Base-by-base conservation (phyloP, 768 basidiomycete genomes). In the Mycena crocata region DNA sequence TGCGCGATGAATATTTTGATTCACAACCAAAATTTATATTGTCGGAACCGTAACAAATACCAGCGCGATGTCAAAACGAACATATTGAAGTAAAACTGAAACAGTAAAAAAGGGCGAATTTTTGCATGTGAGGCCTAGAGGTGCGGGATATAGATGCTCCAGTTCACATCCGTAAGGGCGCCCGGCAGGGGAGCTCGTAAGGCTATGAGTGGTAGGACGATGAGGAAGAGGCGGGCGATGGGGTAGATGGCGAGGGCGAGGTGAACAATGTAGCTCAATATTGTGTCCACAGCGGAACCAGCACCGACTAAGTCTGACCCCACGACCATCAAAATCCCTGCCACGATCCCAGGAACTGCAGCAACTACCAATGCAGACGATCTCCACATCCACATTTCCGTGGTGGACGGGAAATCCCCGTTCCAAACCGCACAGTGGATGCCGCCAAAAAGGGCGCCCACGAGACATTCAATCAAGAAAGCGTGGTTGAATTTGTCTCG, bases 341-440 rank as follows among this genome's bases (percentile, higher is more conserved):
- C 26, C 1, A 51, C 13, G 44, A 49, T 4, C 4, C 17, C 21
- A 40, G 73, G 72, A 40, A 58, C 28, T n/a, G 62, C 50, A 6
- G 59, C 44, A 3, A 75, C 62, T 26, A 62, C 8, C 14, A 67
- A n/a, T 3, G 72, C 68, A 7, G 67, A 67, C 1, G 65, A 51
- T 26, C 69, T 69, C 77, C 77, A 77, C 28, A 73, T 30, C 30
- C 57, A 54, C 54, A 57, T 68, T 30, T 75, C 65, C 26, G 28
- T 48, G 7, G 28, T 10, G 5, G 72, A 68, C 5, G 75, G 69
- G 42, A 76, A 78, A 1, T 48, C 3, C 14, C 72, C 66, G 31
- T 56, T 58, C 77, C 76, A 77, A 9, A 73, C 73, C 5, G 69
- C 49, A 45, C 71, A 73, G 63, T 78, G 76, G 23, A 78, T 64